Evolutionary conservation across 1,284 basidiomycete genomes (phyloP), one percentile per base, ranked within the genome.

Genomic region (Boletellus deceptivus): DNA sequence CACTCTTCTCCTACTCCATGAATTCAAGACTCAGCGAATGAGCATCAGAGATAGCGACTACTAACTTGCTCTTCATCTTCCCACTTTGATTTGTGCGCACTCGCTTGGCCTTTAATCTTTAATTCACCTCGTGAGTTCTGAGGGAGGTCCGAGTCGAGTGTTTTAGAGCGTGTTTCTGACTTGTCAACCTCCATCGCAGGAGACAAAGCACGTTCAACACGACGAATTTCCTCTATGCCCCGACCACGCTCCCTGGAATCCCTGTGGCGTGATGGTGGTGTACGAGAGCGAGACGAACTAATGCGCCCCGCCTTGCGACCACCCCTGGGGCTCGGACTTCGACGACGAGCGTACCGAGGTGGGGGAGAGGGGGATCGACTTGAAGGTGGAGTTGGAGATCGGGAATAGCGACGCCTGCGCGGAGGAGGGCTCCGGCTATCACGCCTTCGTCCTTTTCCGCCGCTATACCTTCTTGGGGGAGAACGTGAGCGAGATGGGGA

Each of bases 71-170:
- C 70, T 50, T 69, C 72, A 48, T 69, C 69, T 10, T 75, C 73
- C 77, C 74, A 75, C 63, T 75, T 78, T 60, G 72, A 76, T 66
- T 70, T 79, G 57, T 70, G 74, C 49, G 83, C 86, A 22, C 58
- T 63, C 2, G 62, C 63, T 62, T 86, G 84, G 6, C 87, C 86
- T 60, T 82, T 85, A 63, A 89, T 89, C 64, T 82, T 87, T 39
- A 89, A 66, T 59, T 86, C 87, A 14, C 68, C 67, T 24, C 59
- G 60, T 18, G 65, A 61, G 50, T 70, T 67, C 40, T 68, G 65
- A 34, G 68, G 65, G n/a, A 68, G 65, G 40, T 63, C 55, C 16
- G 61, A 61, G 41, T 72, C 68, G 33, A 67, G 55, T 10, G 54
- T 58, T 49, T 49, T 56, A 11, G 56, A 57, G 40, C 54, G 59